A percentile compares a stretch with the other conserved stretches of the same genome.
Conservation (phyloP, 2,329 filamentous ascomycete genomes). For the Xylaria sp. region DNA sequence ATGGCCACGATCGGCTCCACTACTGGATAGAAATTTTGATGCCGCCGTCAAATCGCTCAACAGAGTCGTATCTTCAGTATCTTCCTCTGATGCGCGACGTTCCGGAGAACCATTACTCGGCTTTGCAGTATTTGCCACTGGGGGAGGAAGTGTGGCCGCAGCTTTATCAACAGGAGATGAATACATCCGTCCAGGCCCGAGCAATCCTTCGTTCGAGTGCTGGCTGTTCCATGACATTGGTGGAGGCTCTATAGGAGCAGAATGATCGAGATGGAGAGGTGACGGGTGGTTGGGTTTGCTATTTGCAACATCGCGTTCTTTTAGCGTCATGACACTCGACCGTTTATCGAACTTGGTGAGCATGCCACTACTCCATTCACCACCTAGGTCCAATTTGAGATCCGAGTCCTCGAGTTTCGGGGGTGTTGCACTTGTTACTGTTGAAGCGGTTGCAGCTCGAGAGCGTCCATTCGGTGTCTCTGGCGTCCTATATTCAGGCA, state of each 20-base stretch:
- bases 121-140: conserved; percentile 38
- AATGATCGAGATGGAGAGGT: conserved; percentile 61
- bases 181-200: conserved; percentile 52
- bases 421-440: conserved; percentile 64
- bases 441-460: conserved; percentile 65
- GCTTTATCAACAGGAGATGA: conserved; percentile 50
- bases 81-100: conserved; percentile 50
- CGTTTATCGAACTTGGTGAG: conserved; percentile 67
- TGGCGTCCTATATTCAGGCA: conserved; percentile 48
- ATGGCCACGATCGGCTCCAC: conserved; percentile 28
- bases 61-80: conserved; percentile 66
- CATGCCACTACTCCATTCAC: conserved; percentile 68
- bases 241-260: conserved; percentile 58
- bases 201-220: conserved; percentile 61
- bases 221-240: conserved; percentile 65
- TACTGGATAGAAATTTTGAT: conserved; percentile 57
- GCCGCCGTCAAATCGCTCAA: conserved; percentile 64
- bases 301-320: conserved; percentile 57
- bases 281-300: conserved; percentile 60
- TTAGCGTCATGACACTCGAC: conserved; percentile 62
- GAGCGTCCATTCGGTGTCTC: conserved; percentile 52
- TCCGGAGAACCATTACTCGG: conserved; percentile 45
- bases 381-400: conserved; percentile 64
- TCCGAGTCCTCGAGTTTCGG: conserved; percentile 60
- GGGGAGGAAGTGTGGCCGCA: conserved; percentile 51